phyloP scores from a whole-genome alignment of 345 rosid species.

The Murraya paniculata region DNA sequence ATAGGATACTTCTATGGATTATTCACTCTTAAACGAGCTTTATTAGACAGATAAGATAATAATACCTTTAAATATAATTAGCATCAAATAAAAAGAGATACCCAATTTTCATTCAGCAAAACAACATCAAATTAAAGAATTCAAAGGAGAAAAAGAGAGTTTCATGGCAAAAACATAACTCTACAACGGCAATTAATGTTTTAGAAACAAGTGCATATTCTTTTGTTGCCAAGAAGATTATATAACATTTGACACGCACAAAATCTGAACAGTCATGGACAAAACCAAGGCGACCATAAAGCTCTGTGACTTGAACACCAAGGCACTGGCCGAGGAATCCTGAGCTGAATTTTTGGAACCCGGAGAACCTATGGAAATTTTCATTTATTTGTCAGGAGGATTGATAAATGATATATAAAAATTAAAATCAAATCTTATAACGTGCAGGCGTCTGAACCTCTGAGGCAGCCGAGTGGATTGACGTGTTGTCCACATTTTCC shows the following conservation, averaged over 20 bases:
- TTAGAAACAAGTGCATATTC: no score
- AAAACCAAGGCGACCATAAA: neutral
- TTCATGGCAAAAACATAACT: neutral
- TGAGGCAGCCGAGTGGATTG: conserved; percentile 59
- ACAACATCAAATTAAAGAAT: no score
- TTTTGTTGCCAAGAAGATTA: neutral
- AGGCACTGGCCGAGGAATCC: conserved; percentile 6
- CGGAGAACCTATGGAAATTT: conserved; percentile 16
- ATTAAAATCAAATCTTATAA: neutral
- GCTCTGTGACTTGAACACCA: neutral
- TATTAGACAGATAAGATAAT: no score
- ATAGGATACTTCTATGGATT: no score
- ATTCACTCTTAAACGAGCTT: no score
- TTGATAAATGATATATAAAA: no score
- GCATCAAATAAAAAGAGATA: no score
- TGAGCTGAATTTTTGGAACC: conserved; percentile 6
- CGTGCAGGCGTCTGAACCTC: conserved; percentile 5
- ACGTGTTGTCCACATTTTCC: conserved; percentile 65
- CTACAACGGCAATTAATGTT: no score
- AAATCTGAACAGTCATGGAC: neutral
- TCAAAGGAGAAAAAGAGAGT: neutral
- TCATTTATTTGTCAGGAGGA: no score
- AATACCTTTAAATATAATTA: no score
- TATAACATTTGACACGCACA: neutral
- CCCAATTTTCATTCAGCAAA: no score